Percentiles rank a stretch among this genome's conserved stretches.
Conservation (phyloP, 192 early-diverging fungal species). For the Glomus cerebriforme region DNA sequence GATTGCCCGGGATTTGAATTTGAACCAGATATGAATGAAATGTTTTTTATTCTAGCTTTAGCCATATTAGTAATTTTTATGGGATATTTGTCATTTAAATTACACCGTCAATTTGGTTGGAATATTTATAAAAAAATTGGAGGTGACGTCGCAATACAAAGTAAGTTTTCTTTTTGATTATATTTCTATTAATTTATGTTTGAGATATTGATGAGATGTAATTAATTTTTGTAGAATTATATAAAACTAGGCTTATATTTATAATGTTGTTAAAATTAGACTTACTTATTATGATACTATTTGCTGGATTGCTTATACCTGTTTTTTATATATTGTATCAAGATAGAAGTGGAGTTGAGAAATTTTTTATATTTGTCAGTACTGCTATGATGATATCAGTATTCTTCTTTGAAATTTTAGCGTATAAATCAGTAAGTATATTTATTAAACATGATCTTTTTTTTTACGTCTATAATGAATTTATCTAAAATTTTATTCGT, state of each 20-base stretch:
- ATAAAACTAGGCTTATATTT: not conserved
- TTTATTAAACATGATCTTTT: not conserved
- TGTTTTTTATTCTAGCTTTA: not conserved
- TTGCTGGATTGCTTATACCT: not conserved
- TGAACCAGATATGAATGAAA: not conserved
- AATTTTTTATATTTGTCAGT: not conserved
- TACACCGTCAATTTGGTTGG: constrained; percentile 40
- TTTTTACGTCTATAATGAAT: not conserved
- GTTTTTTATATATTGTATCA: not conserved
- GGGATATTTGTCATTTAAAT: constrained; percentile 40
- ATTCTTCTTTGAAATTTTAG: not conserved
- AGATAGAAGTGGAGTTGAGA: not conserved
- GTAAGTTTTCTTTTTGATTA: constrained; percentile 37
- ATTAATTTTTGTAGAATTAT: not conserved
- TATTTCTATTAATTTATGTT: too few species aligned
- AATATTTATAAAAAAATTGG: constrained; percentile 41
- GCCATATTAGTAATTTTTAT: not conserved
- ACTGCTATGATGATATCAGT: not conserved
- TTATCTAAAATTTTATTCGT: not conserved
- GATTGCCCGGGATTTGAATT: not conserved
- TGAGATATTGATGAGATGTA: too few species aligned
- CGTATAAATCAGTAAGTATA: not conserved
- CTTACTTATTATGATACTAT: not conserved
- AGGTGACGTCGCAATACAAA: constrained; percentile 55
- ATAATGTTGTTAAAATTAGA: not conserved